Percentiles rank a stretch among this genome's conserved stretches.
These are phyloP conservation scores for Dovyalis caffra DNA, from an alignment of 345 rosid genomes.

Conservation along the genomic window DNA sequence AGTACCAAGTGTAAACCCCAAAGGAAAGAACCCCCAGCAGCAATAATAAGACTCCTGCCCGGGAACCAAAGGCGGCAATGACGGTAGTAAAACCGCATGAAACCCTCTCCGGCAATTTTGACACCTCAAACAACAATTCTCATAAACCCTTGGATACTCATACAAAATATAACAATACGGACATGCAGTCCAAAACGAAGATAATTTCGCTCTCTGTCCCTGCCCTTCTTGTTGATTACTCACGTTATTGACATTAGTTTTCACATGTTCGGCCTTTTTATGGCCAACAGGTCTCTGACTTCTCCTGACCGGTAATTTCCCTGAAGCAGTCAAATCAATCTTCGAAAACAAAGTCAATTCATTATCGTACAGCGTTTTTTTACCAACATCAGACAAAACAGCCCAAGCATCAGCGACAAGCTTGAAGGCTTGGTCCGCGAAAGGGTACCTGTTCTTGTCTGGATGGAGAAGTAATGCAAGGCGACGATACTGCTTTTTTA, in stretches of 20 bases:
- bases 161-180: constrained; percentile 77
- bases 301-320: constrained; percentile 49
- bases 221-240: not conserved
- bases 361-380: constrained; percentile 58
- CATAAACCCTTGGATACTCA: constrained; percentile 79
- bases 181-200: constrained; percentile 89
- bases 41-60: constrained; percentile 85
- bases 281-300: constrained; percentile 13
- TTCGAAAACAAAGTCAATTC: constrained; percentile 51
- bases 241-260: not conserved
- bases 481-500: constrained; percentile 79
- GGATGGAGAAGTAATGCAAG: constrained; percentile 89
- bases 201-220: constrained; percentile 29
- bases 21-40: constrained; percentile 82
- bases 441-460: constrained; percentile 72
- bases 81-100: constrained; percentile 55
- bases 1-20: constrained; percentile 48
- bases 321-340: constrained; percentile 50
- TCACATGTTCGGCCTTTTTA: not conserved
- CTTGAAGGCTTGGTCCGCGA: constrained; percentile 76
- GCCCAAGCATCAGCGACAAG: constrained; percentile 86
- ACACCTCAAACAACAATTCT: constrained; percentile 78
- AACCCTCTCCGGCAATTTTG: constrained; percentile 71
- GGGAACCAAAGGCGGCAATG: constrained; percentile 71
- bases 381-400: constrained; percentile 54